Base-by-base conservation (phyloP, 2,329 filamentous ascomycete species). In the Colletotrichum plurivorum region DNA sequence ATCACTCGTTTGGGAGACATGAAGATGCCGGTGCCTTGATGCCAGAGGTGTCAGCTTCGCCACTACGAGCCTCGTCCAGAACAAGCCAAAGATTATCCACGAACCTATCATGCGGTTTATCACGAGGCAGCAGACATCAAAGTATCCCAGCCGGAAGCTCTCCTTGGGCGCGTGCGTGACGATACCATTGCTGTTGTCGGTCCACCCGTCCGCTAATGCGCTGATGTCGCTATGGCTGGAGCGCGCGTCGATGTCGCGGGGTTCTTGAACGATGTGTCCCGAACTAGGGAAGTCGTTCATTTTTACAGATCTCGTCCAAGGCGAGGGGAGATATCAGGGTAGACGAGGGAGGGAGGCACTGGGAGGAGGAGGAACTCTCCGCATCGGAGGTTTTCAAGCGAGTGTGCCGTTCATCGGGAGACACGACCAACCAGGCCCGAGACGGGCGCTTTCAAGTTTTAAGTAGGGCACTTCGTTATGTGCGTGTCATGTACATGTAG, bases 31-130 rank as follows among this genome's bases (percentile, higher is more conserved):
- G 78, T 80, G 60, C 79, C 79, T 81, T 13, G 18, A 22, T n/a
- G 9, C 18, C 46, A 16, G 8, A 18, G 6, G 18, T 16, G 25
- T n/a, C 12, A 13, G 25, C 20, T 13, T 27, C 10, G 10, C 6
- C 13, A 9, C 31, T 7, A 31, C 20, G 22, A 31, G 20, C 12
- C 31, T 25, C 22, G 22, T 22, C 22, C 22, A 22, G 22, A 22
- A 22, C 22, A 22, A 22, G 22, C 22, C 22, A 22, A 22, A 22
- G 22, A 22, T 22, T 4, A 2, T 2, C 8, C 10, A 75, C 77
- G 71, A 61, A 80, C 79, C 79, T 66, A 81, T 80, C 74, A 79
- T 80, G 10, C 78, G 76, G 64, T 81, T 81, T 27, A 80, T 68
- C 10, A 81, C 74, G 31, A 81, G 71, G 46, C 79, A 81, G 61